Evolutionary conservation across 169 alveolate species (phyloP), one percentile per base, ranked within the genome.

Genomic region (Babesia ovata): DNA sequence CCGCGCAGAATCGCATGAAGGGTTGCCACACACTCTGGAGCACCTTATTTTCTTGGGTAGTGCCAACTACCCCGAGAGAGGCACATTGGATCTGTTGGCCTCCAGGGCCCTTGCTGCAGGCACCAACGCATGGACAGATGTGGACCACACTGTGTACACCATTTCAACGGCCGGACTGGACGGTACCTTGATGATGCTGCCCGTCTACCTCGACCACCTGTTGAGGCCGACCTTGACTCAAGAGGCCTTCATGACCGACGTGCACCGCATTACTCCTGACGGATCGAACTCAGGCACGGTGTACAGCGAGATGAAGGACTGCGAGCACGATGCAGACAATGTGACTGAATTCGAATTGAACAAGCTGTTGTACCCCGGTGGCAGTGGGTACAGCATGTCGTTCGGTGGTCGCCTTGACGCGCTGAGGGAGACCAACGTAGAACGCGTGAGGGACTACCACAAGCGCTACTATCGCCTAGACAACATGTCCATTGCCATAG

Each of bases 51-150:
- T 93, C 85, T 49, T 93, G 58, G 96, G 96, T 24, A 92, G 95
- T 62, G 63, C 88, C 54, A 72, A 60, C 36, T 92, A 88, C 69
- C 96, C 95, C 1, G 70, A 87, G 67, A 88, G 93, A 63, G 96
- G 96, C 2, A 86, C 91, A 4, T 53, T 92, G 65, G 96, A 92
- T 58, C 63, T 84, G 28, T 65, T 91, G 77, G 93, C 95, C 0
- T 81, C 79, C 54, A 75, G 79, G 39, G 91, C 95, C 58, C 79
- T 93, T 12, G 86, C 96, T 2, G 91, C 86, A 53, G 96, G 96
- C 28, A 93, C 96, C 14, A 93, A 93, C 49, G 96, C 96, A 10
- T 93, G 96, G 96, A 93, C 96, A 0, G 89, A 89, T 8, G 86
- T 90, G 29, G 96, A 91, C 46, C 93, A 90, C 82, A 88, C 94